Base-by-base conservation (phyloP, 805 yeast genomes). In the Barnettozyma vustinii region DNA sequence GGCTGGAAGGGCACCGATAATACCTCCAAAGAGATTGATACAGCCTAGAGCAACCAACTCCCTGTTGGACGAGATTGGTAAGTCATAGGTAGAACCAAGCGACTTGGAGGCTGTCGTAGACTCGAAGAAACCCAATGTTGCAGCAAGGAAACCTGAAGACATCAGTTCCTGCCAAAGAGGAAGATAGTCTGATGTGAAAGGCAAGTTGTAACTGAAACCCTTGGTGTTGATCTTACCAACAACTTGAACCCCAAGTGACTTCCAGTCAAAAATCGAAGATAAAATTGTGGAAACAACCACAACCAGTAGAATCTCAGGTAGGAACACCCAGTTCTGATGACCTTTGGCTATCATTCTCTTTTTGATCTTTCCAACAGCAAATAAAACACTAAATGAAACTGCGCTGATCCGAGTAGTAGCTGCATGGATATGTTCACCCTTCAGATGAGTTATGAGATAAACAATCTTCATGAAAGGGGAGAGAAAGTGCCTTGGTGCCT, bases 71-170 rank as follows among this genome's bases (percentile, higher is more conserved):
- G 96, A 87, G 10, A 90, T 78, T 0, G 88, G 83, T 33, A 78
- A 44, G 53, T 87, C 84, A 53, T 80, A 81, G n/a, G 76, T 72
- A 1, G 91, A 76, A 1, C 95, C 94, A 25, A 94, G 69, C 0
- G 96, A 79, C 64, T 94, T 88, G 18, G 91, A 86, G 0, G 97
- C 97, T 0, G 96, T 90, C 0, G 97, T 87, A 8, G 96, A 84
- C 64, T 92, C 97, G 57, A 92, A 87, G 61, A 92, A 89, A 0
- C 98, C 98, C 35, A 92, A 69, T 61, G 89, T 77, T 0, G 97
- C 95, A 52, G 87, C 80, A 49, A 85, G 75, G 52, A 90, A 80
- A 0, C 94, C 79, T 0, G 92, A 75, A n/a, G 81, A 73, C 56
- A 88, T 75, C 44, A 81, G 66, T 23, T 74, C 72, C 45, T 77